Conservation (phyloP, 1,139 yeast genomes). For the Lodderomyces orthopsilosis region DNA sequence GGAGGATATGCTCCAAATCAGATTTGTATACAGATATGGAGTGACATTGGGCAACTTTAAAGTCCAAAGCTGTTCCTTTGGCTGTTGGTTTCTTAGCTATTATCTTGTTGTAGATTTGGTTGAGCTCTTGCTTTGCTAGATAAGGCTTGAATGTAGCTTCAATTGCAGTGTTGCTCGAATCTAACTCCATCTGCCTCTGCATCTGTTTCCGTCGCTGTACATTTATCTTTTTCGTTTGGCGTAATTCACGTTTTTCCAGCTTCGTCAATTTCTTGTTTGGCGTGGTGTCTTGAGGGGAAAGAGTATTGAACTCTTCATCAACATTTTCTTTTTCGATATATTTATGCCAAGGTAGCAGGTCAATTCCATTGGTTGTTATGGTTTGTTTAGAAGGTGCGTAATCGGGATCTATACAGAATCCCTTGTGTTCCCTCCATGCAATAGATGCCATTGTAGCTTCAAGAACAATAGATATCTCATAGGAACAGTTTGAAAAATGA, state of each 20-base stretch:
- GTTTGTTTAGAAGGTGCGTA: conserved; percentile 2
- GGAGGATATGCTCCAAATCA: conserved; percentile 36
- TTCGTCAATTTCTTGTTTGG: conserved; percentile 19
- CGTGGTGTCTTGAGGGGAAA: conserved; percentile 1
- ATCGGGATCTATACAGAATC: conserved; percentile 19
- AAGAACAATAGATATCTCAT: too few relatives aligned
- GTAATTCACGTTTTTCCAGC: conserved; percentile 28
- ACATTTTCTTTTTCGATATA: conserved; percentile 6
- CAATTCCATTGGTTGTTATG: conserved; percentile 27
- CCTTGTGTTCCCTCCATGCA: conserved; percentile 20
- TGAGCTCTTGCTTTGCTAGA: conserved; percentile 23
- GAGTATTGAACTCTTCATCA: too few relatives aligned
- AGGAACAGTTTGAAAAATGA: too few relatives aligned
- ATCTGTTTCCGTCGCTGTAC: conserved; percentile 22
- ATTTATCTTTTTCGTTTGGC: conserved; percentile 30
- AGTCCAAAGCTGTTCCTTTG: conserved; percentile 15
- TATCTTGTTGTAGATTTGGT: conserved; percentile 15
- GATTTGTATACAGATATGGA: conserved; percentile 40
- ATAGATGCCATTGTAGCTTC: not conserved
- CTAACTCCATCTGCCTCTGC: conserved; percentile 17
- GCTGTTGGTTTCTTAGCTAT: conserved; percentile 3
- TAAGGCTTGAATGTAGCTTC: conserved; percentile 18
- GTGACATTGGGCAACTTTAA: conserved; percentile 36
- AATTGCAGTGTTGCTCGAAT: not conserved
- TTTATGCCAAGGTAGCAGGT: conserved; percentile 27